Conservation (phyloP, 495 filamentous ascomycete genomes). For the Aspergillus wentii region DNA sequence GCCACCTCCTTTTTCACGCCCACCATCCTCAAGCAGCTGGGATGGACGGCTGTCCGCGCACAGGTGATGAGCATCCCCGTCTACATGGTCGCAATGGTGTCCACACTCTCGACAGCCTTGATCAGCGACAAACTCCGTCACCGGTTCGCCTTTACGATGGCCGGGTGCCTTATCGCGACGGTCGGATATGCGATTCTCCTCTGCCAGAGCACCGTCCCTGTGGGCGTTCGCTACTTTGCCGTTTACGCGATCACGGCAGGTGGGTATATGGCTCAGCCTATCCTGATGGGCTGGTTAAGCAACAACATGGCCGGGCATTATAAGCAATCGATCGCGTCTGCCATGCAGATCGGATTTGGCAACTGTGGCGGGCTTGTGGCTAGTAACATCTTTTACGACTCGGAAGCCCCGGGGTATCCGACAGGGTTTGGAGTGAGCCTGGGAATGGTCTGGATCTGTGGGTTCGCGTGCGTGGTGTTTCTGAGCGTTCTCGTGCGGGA, state of each 20-base stretch:
- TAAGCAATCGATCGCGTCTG: conserved; percentile 49
- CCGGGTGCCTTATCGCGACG: conserved; percentile 40
- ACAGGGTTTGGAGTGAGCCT: conserved; percentile 46
- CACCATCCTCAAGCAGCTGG: conserved; percentile 52
- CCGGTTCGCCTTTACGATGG: conserved; percentile 47
- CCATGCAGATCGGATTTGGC: conserved; percentile 48
- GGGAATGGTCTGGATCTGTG: conserved; percentile 48
- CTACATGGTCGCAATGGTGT: conserved; percentile 46
- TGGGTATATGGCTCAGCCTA: conserved; percentile 41
- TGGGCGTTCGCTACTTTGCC: conserved; percentile 43
- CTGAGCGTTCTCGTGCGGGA: conserved; percentile 44
- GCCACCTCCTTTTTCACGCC: conserved; percentile 50
- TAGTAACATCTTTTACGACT: conserved; percentile 46
- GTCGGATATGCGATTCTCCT: conserved; percentile 49
- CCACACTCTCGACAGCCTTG: conserved; percentile 39
- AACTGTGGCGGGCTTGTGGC: conserved; percentile 51
- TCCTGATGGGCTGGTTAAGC: conserved; percentile 47
- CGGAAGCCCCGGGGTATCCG: conserved; percentile 43
- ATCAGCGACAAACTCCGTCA: conserved; percentile 44
- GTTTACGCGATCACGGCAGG: conserved; percentile 44
- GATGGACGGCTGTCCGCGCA: conserved; percentile 44
- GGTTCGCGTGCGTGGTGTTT: conserved; percentile 30
- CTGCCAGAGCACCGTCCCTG: conserved; percentile 25
- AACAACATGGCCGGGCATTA: conserved; percentile 54
- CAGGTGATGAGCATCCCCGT: conserved; percentile 54